These are phyloP conservation scores for Solanum appendiculatum DNA, from an alignment of 257 asterid genomes.

Conservation along the genomic window DNA sequence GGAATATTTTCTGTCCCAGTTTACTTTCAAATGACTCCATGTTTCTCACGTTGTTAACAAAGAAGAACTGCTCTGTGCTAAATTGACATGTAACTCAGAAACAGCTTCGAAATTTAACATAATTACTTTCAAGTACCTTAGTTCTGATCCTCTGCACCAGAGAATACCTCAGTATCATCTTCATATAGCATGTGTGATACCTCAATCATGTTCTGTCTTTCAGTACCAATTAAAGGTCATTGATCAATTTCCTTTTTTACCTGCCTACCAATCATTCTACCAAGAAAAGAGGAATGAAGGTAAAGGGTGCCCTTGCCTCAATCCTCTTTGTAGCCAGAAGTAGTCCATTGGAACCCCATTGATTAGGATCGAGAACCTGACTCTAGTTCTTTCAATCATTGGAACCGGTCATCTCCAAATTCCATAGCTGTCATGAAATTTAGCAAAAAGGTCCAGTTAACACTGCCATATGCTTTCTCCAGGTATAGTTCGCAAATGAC, in stretches of 20 bases:
- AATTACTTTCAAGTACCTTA: neutral
- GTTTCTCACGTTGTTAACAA: neutral
- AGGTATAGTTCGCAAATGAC: neutral
- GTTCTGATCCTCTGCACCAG: neutral
- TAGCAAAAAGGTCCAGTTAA: neutral
- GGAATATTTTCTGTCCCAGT: neutral
- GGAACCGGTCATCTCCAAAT: neutral
- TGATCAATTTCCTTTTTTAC: neutral
- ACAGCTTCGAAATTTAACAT: neutral
- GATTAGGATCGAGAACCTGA: neutral
- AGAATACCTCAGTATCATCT: neutral
- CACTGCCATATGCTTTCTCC: neutral
- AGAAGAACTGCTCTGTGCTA: neutral
- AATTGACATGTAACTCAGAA: neutral
- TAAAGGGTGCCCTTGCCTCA: neutral
- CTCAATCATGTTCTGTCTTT: neutral
- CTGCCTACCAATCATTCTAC: neutral
- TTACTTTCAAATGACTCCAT: neutral
- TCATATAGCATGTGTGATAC: neutral
- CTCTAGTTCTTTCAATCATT: neutral
- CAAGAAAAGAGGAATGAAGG: neutral
- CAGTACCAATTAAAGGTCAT: neutral
- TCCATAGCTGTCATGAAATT: neutral
- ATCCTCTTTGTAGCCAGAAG: neutral
- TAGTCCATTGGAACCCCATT: neutral